phyloP scores from a whole-genome alignment of 1,139 yeast species.

The Pichia sp. region DNA sequence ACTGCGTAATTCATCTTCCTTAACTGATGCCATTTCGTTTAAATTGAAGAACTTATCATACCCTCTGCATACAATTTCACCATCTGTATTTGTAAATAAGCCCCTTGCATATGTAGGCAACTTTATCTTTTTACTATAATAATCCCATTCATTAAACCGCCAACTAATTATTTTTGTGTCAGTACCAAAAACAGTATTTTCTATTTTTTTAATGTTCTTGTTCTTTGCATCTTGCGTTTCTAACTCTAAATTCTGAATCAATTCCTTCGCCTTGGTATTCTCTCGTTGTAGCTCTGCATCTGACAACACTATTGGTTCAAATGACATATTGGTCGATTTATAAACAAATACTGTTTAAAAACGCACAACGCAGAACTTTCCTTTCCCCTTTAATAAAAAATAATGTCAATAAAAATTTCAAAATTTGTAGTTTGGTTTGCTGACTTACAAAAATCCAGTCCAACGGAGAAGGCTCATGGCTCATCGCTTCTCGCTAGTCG shows the following conservation, averaged over 20 bases:
- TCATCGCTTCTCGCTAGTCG: no score
- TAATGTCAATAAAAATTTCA: no score
- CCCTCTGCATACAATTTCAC: conserved; percentile 68
- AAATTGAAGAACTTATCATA: conserved; percentile 92
- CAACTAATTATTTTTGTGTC: conserved; percentile 41
- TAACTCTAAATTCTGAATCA: not conserved
- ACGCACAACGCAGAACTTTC: no score
- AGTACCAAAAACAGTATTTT: conserved; percentile 30
- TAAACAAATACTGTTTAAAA: no score
- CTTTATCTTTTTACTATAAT: conserved; percentile 45
- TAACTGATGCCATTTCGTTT: conserved; percentile 54
- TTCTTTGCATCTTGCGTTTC: conserved; percentile 4
- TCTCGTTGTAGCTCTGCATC: not conserved
- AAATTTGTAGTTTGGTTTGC: no score
- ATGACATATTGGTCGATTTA: no score
- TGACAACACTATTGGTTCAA: not conserved
- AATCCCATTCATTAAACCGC: conserved; percentile 91
- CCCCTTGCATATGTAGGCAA: conserved; percentile 84
- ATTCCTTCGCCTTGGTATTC: not conserved
- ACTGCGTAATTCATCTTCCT: conserved; percentile 38
- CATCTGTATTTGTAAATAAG: conserved; percentile 53
- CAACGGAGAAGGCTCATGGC: no score
- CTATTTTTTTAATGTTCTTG: conserved; percentile 29
- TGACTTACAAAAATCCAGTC: no score
- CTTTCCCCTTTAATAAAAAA: no score